These are phyloP conservation scores for Ogataea pignaliae DNA, from an alignment of 805 yeast genomes.

Conservation along the genomic window DNA sequence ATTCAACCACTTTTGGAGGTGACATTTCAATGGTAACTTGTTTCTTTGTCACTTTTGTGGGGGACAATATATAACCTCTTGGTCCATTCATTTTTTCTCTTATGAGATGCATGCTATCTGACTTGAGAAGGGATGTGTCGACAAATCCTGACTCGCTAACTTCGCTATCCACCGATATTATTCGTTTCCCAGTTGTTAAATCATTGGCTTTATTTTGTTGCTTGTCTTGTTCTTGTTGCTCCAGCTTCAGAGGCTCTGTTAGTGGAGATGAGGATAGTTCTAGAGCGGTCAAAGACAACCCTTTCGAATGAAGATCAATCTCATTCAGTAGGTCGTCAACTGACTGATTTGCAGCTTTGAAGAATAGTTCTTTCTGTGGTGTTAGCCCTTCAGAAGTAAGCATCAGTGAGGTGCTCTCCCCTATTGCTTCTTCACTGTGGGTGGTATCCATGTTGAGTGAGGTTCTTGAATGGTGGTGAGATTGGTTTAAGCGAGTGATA, in stretches of 20 bases:
- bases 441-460: too few relatives aligned
- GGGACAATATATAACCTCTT: constrained; percentile 14
- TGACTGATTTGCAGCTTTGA: constrained; percentile 30
- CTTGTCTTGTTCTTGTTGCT: constrained; percentile 4
- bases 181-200: constrained; percentile 1
- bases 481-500: too few relatives aligned
- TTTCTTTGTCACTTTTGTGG: constrained; percentile 28
- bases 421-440: too few relatives aligned
- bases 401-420: too few relatives aligned
- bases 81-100: constrained; percentile 30
- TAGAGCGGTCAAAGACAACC: constrained; percentile 8
- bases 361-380: background rate
- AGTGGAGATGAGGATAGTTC: constrained; percentile 12
- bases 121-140: constrained; percentile 9
- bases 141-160: constrained; percentile 3
- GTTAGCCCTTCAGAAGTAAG: too few relatives aligned
- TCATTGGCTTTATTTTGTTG: background rate
- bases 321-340: constrained; percentile 37
- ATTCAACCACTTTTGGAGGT: constrained; percentile 35
- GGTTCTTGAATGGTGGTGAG: too few relatives aligned
- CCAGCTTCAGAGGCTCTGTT: constrained; percentile 19
- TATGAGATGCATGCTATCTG: constrained; percentile 17
- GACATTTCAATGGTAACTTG: constrained; percentile 35
- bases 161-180: background rate
- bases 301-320: constrained; percentile 16